These are phyloP conservation scores for Diaporthe velutina DNA, from an alignment of 2,329 filamentous ascomycete species.

Conservation along the genomic window DNA sequence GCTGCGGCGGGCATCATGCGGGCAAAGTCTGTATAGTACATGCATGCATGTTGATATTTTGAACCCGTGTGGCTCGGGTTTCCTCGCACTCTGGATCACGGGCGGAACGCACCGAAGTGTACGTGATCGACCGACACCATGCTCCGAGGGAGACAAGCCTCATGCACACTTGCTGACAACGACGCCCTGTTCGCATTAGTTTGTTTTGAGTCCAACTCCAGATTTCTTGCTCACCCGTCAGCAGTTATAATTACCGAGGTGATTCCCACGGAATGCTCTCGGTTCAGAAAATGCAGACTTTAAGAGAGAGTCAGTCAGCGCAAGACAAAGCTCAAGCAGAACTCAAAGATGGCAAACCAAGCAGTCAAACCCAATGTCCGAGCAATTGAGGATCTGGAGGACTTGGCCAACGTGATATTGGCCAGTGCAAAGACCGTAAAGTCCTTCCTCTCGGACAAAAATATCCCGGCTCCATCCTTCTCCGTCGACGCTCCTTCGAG, in stretches of 20 bases:
- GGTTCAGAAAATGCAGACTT: not conserved
- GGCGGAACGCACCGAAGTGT: not conserved
- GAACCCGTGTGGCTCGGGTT: not conserved
- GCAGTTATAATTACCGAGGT: not conserved
- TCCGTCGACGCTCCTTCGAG: not conserved
- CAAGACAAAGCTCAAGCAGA: no score
- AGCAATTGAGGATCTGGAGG: constrained; percentile 15
- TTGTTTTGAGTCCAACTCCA: not conserved
- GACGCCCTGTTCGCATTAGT: not conserved
- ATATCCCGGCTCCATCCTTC: not conserved
- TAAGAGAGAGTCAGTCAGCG: not conserved
- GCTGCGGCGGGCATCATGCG: not conserved
- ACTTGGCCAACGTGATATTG: constrained; percentile 11
- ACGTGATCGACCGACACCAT: not conserved
- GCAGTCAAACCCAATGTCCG: not conserved
- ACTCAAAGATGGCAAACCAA: not conserved
- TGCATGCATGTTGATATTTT: not conserved
- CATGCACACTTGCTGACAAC: constrained; percentile 14
- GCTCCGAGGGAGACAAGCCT: not conserved
- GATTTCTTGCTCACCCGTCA: not conserved
- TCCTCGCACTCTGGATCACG: not conserved
- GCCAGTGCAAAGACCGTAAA: constrained; percentile 12
- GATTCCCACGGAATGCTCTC: not conserved
- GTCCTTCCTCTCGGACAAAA: constrained; percentile 11
- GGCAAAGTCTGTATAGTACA: not conserved